Evolutionary conservation across 768 basidiomycete genomes (phyloP).

Genomic region (Auricularia cornea): DNA sequence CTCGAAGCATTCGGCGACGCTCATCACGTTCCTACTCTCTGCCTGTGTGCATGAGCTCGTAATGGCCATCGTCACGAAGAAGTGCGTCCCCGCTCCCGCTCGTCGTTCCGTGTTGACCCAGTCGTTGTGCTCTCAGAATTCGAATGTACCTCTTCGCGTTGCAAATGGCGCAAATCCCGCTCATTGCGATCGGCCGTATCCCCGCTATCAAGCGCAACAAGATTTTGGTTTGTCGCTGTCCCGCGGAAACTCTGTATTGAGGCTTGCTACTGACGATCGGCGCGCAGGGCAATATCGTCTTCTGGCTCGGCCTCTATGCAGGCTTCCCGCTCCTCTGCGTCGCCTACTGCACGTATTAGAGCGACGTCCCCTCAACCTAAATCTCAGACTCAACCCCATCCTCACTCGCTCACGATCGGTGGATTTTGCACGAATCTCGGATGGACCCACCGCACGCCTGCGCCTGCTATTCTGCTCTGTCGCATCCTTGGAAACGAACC

Average conservation of each 20-base stretch:
- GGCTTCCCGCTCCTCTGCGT: slow-evolving; percentile 93
- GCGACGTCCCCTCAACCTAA: too few relatives aligned
- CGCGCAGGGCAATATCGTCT: slow-evolving; percentile 71
- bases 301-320: slow-evolving; percentile 88
- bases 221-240: slow-evolving; percentile 39
- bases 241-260: background rate
- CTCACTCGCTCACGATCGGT: too few relatives aligned
- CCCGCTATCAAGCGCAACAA: slow-evolving; percentile 75
- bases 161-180: slow-evolving; percentile 83
- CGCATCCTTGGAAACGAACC: too few relatives aligned
- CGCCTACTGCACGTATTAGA: slow-evolving; percentile 49
- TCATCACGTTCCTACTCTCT: slow-evolving; percentile 85
- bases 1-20: slow-evolving; percentile 75
- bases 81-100: slow-evolving; percentile 34
- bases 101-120: background rate
- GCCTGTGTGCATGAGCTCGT: slow-evolving; percentile 90
- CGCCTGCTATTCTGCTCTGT: too few relatives aligned
- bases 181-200: slow-evolving; percentile 74
- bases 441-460: too few relatives aligned
- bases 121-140: background rate
- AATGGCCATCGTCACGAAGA: slow-evolving; percentile 91
- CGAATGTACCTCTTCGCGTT: slow-evolving; percentile 83
- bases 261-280: background rate
- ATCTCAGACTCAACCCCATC: too few relatives aligned
- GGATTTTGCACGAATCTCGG: too few relatives aligned